Conservation (phyloP, 345 rosid genomes). For the Murraya koenigii region DNA sequence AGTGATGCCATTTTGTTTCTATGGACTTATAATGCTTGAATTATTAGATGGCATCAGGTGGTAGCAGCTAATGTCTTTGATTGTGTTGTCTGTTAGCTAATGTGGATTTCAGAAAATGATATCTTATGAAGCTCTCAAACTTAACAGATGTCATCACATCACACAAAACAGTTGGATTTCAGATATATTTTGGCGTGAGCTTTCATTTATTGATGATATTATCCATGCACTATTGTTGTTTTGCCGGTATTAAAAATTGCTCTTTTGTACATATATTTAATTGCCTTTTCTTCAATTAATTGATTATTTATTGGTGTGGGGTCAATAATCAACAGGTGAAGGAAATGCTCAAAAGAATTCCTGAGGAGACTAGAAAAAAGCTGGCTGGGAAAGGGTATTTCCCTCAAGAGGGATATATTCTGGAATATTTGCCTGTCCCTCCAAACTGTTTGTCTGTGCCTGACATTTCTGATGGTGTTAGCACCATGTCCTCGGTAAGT, state of each 20-base stretch:
- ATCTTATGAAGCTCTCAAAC: not conserved
- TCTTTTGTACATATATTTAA: not conserved
- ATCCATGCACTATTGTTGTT: not conserved
- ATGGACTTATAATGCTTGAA: not conserved
- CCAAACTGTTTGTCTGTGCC: conserved; percentile 95
- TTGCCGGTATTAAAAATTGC: not conserved
- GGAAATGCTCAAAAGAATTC: conserved; percentile 76
- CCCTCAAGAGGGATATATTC: conserved; percentile 88
- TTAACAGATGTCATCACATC: not conserved
- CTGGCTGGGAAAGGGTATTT: conserved; percentile 76
- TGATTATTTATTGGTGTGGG: not conserved
- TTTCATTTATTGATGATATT: not conserved
- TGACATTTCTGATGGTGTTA: conserved; percentile 79
- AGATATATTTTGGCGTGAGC: not conserved
- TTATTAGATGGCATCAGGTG: not conserved
- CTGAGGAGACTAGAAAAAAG: conserved; percentile 62
- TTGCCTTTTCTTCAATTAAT: not conserved
- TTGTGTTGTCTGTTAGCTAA: not conserved
- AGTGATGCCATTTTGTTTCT: not conserved
- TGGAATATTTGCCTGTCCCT: conserved; percentile 82
- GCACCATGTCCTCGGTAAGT: conserved; percentile 82
- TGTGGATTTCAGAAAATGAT: not conserved
- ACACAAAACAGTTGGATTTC: conserved; percentile 8
- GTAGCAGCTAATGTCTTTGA: not conserved
- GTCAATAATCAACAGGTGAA: conserved; percentile 43